Evolutionary conservation across 176 grass and related monocot genomes (phyloP).

Genomic region (bread wheat (Triticum aestivum)): IWGSC_CS_RefSeq_v2.1 NC_057812.1:473680422-473680921

Average conservation of each 20-base stretch:
- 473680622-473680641: not conserved
- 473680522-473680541: too few relatives aligned
- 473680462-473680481: not conserved
- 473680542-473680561: not conserved
- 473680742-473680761: not conserved
- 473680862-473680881: too few relatives aligned
- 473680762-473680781: not conserved
- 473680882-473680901: not conserved
- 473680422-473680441: not conserved
- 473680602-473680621: conserved; percentile 31
- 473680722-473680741: not conserved
- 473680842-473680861: not conserved
- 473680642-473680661: conserved; percentile 21
- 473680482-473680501: not conserved
- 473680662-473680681: conserved; percentile 19
- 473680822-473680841: not conserved
- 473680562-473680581: conserved; percentile 20
- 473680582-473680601: conserved; percentile 13
- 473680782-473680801: not conserved
- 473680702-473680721: not conserved
- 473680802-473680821: not conserved
- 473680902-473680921: not conserved
- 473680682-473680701: conserved; percentile 15
- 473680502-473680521: not conserved
- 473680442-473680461: not conserved